Evolutionary conservation across 192 early-diverging fungal species (phyloP).

Genomic region (Gonapodya sp.): DNA sequence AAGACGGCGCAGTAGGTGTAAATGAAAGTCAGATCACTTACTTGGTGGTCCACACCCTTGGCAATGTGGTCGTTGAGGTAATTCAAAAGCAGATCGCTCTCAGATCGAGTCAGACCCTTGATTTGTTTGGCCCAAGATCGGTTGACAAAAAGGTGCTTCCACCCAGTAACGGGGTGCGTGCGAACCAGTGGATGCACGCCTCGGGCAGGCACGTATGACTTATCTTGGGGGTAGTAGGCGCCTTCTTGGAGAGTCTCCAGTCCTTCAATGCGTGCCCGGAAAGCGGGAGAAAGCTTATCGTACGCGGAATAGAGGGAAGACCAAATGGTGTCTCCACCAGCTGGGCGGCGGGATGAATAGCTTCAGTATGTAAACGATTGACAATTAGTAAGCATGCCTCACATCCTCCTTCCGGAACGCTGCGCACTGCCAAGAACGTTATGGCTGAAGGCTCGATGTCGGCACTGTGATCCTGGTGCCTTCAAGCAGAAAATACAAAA

Average conservation of each 20-base stretch:
- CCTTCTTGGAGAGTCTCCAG: constrained; percentile 27
- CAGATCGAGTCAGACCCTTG: constrained; percentile 31
- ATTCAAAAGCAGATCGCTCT: constrained; percentile 46
- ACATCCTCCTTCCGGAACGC: constrained; percentile 24
- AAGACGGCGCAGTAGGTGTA: background rate
- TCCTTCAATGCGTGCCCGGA: constrained; percentile 43
- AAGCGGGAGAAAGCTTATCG: constrained; percentile 43
- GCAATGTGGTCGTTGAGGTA: constrained; percentile 40
- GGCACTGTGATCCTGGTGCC: constrained; percentile 13
- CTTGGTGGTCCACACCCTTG: constrained; percentile 41
- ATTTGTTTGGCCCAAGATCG: constrained; percentile 50
- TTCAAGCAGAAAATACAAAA: background rate
- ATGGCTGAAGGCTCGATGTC: background rate
- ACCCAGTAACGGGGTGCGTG: constrained; percentile 61
- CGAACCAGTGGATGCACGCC: constrained; percentile 35
- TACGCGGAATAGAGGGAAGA: constrained; percentile 45
- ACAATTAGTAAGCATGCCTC: constrained; percentile 19
- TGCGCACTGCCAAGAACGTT: constrained; percentile 10
- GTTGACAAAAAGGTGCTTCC: constrained; percentile 59
- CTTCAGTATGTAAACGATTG: constrained; percentile 26
- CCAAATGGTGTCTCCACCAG: constrained; percentile 53
- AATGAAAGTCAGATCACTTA: constrained; percentile 19
- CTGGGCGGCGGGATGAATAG: constrained; percentile 24
- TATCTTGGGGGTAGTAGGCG: constrained; percentile 3
- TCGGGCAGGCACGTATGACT: constrained; percentile 2